Evolutionary conservation across 2,329 filamentous ascomycete genomes (phyloP), one percentile per base, ranked within the genome.

Genomic region (Zymoseptoria ardabiliae): DNA sequence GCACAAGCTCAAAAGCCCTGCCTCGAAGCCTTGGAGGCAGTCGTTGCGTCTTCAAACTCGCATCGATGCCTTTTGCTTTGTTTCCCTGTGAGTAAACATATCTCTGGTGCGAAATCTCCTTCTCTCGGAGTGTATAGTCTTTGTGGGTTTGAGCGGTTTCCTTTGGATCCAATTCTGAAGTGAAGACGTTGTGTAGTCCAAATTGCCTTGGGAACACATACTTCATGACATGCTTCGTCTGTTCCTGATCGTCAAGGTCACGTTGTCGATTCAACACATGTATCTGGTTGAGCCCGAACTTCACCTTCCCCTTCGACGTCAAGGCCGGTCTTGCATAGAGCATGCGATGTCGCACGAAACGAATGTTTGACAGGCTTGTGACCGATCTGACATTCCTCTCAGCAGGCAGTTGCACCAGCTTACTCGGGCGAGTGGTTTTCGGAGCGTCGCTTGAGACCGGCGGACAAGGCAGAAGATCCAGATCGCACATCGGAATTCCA

Each of bases 151-250:
- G 88, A 0, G 84, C 78, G 0, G 87, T 93, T 68, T 89, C 83
- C 54, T 76, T 81, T 21, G 70, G 71, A 70, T 94, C 82, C 17
- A 88, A 80, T 3, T 78, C 75, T 4, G 86, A 89, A 0, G 86
- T 91, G 71, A 97, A 97, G n/a, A 88, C 91, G 73, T 97, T 99
- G 70, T 96, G 91, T 3, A 99, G 77, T 13, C 85, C 84, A 69
- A 96, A 97, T 69, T 97, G 92, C 10, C 87, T 82, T 30, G 94
- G 94, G 67, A 99, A 99, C 1, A 99, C 86, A 73, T 97, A 93
- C 79, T 93, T 94, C 82, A 96, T 84, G 20, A 96, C 75, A 66
- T 88, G 89, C 10, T 85, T 70, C 0, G 85, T 89, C 63, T 87
- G 82, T 11, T 74, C 69, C 1, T 77, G 68, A 66, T 82, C 76